Evolutionary conservation across 2,329 filamentous ascomycete genomes (phyloP).

Genomic region (Trichoderma oligosporum): DNA sequence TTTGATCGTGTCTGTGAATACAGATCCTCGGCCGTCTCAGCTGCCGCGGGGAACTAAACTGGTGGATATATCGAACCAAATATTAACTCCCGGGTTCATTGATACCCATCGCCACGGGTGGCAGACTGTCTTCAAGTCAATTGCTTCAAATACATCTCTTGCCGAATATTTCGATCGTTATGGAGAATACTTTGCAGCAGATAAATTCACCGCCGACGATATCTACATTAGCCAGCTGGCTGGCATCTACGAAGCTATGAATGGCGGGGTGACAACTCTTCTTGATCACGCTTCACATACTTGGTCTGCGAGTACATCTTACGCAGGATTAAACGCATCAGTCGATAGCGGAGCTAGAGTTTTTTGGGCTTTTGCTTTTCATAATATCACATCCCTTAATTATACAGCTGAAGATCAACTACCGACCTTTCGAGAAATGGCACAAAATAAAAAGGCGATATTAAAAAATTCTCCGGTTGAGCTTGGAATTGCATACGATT

Average conservation of each 20-base stretch:
- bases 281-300: slow-evolving; percentile 52
- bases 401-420: slow-evolving; percentile 38
- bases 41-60: slow-evolving; percentile 31
- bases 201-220: slow-evolving; percentile 40
- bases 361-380: slow-evolving; percentile 40
- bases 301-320: slow-evolving; percentile 40
- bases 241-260: slow-evolving; percentile 48
- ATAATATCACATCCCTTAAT: slow-evolving; percentile 23
- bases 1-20: slow-evolving; percentile 34
- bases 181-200: slow-evolving; percentile 32
- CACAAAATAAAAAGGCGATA: slow-evolving; percentile 23
- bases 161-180: slow-evolving; percentile 46
- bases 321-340: slow-evolving; percentile 44
- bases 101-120: slow-evolving; percentile 55
- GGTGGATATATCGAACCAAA: slow-evolving; percentile 49
- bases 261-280: slow-evolving; percentile 50
- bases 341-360: slow-evolving; percentile 48
- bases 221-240: slow-evolving; percentile 45
- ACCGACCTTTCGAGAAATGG: slow-evolving; percentile 38
- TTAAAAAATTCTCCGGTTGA: slow-evolving; percentile 32
- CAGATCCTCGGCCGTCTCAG: slow-evolving; percentile 20
- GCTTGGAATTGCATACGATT: slow-evolving; percentile 43
- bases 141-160: slow-evolving; percentile 49
- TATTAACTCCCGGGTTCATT: slow-evolving; percentile 53
- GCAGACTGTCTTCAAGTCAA: slow-evolving; percentile 53